phyloP scores from a whole-genome alignment of 805 yeast genomes.

The Kurtzmaniella cleridarum region DNA sequence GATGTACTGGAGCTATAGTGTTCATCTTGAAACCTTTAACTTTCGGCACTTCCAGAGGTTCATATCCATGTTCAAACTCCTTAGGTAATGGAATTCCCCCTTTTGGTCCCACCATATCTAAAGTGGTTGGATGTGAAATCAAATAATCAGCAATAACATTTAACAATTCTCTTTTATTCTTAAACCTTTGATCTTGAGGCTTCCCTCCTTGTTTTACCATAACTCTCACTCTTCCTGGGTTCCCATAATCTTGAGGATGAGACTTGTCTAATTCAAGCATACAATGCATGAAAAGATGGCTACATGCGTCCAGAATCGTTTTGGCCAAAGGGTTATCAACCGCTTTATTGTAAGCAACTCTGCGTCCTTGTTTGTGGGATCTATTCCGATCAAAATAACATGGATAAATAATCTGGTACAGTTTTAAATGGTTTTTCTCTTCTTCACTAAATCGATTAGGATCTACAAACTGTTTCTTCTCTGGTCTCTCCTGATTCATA shows the following conservation, averaged over 20 bases:
- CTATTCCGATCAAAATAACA: constrained; percentile 83
- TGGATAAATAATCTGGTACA: constrained; percentile 78
- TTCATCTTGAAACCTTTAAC: constrained; percentile 89
- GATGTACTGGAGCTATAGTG: constrained; percentile 81
- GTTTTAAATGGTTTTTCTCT: constrained; percentile 58
- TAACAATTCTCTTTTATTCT: constrained; percentile 60
- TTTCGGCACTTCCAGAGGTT: constrained; percentile 57
- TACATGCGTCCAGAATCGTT: constrained; percentile 71
- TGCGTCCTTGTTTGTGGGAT: constrained; percentile 75
- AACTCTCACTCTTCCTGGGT: constrained; percentile 92
- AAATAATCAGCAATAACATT: constrained; percentile 56
- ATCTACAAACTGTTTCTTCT: constrained; percentile 18
- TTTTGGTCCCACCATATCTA: constrained; percentile 42
- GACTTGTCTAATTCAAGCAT: constrained; percentile 74
- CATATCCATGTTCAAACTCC: constrained; percentile 48
- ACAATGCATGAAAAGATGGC: constrained; percentile 30
- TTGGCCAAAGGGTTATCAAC: constrained; percentile 86
- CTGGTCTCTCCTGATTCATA: constrained; percentile 5
- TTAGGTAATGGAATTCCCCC: constrained; percentile 62
- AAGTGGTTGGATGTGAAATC: constrained; percentile 62
- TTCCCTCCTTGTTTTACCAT: constrained; percentile 47
- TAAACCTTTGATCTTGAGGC: constrained; percentile 23
- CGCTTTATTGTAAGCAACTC: constrained; percentile 64
- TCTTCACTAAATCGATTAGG: constrained; percentile 41
- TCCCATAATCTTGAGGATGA: constrained; percentile 96